phyloP scores from a whole-genome alignment of 2,329 filamentous ascomycete species.

The Didymella arachidicola region DNA sequence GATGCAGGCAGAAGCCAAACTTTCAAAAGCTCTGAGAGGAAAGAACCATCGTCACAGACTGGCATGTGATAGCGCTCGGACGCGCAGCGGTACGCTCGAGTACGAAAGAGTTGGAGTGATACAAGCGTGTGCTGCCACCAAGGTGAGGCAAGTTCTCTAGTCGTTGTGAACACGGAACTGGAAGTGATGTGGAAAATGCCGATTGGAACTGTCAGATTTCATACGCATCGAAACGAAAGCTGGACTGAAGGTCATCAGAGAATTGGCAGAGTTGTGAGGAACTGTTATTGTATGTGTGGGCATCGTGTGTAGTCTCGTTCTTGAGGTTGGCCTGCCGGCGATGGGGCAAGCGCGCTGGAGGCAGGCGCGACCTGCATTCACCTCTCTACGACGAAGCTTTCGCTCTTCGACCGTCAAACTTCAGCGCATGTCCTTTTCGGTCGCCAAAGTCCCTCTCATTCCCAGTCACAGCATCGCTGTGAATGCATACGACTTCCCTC shows the following conservation, averaged over 20 bases:
- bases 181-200: not conserved
- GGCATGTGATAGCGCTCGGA: conserved; percentile 16
- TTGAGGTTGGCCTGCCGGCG: not conserved
- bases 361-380: conserved; percentile 3
- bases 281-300: no score
- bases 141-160: not conserved
- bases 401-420: not conserved
- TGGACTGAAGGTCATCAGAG: no score
- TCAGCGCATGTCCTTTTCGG: not conserved
- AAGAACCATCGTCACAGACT: not conserved
- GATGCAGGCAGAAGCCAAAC: not conserved
- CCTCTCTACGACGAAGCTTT: not conserved
- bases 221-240: no score
- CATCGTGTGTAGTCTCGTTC: not conserved
- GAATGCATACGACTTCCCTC: not conserved
- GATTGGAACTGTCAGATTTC: not conserved
- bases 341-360: not conserved
- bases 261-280: no score
- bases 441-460: not conserved
- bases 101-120: not conserved
- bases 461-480: not conserved
- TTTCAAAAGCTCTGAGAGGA: not conserved
- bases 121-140: not conserved
- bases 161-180: not conserved
- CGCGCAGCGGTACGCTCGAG: conserved; percentile 11